A percentile compares a stretch with the other conserved stretches of the same genome.
Conservation (phyloP, 768 basidiomycete species). For the Hortiboletus flavorubellus region DNA sequence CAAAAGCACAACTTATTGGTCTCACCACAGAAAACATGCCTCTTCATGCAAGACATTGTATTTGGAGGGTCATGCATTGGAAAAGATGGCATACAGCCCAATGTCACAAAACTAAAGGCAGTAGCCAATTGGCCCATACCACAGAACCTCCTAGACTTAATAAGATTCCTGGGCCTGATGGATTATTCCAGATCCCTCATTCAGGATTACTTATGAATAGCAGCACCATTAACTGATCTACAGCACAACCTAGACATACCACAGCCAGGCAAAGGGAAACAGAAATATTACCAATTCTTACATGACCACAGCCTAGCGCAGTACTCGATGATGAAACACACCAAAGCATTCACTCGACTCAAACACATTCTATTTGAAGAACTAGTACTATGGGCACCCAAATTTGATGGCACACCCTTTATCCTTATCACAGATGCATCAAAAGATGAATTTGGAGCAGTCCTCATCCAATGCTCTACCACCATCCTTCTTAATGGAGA, state of each 20-base stretch:
- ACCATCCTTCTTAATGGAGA: neutral
- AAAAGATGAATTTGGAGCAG: too few relatives aligned
- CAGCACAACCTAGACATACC: neutral
- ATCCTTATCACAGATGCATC: conserved; percentile 35
- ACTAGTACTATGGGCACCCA: conserved; percentile 8
- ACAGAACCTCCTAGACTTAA: neutral
- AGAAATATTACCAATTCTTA: neutral
- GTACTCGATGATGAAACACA: conserved; percentile 21
- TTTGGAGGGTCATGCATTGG: too few relatives aligned
- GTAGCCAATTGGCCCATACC: conserved; percentile 4
- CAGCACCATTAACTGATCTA: conserved; percentile 1
- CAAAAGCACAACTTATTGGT: conserved; percentile 4
- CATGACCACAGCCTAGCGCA: neutral
- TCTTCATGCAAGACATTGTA: too few relatives aligned
- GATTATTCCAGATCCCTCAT: conserved; percentile 10
- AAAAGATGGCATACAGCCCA: neutral
- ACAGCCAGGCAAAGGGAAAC: neutral
- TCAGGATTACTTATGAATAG: neutral
- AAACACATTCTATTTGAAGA: conserved; percentile 28
- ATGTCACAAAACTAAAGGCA: neutral
- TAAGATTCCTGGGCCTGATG: conserved; percentile 5
- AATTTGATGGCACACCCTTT: conserved; percentile 37
- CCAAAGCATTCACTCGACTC: conserved; percentile 26
- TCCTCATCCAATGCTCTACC: conserved; percentile 23
- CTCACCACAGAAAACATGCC: too few relatives aligned